A percentile compares a stretch with the other conserved stretches of the same genome.
Evolutionary conservation across 805 yeast genomes (phyloP).

Genomic region (Wickerhamomyces chaumierensis): DNA sequence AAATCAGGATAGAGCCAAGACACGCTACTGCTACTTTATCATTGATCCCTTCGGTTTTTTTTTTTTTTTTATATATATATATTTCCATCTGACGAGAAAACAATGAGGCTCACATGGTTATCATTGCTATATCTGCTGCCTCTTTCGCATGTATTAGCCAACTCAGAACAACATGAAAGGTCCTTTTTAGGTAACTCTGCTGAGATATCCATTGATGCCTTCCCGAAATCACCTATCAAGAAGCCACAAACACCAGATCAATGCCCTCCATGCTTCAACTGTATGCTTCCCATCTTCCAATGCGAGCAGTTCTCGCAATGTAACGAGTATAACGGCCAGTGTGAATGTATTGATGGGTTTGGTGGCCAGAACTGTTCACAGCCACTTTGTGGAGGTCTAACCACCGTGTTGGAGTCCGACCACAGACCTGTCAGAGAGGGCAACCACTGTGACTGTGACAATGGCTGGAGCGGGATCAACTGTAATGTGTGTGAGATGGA

Average conservation of each 20-base stretch:
- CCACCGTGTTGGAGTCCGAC: constrained; percentile 37
- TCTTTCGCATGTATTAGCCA: background rate
- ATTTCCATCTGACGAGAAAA: too few relatives aligned
- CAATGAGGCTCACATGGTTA: background rate
- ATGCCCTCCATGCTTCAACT: constrained; percentile 92
- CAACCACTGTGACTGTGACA: constrained; percentile 54
- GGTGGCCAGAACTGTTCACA: constrained; percentile 88
- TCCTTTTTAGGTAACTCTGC: background rate
- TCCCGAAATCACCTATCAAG: background rate
- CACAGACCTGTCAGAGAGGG: constrained; percentile 49
- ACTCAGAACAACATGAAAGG: too few relatives aligned
- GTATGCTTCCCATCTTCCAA: constrained; percentile 81
- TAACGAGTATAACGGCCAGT: constrained; percentile 77
- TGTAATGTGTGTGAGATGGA: constrained; percentile 79
- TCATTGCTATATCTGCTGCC: background rate
- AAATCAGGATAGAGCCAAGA: too few relatives aligned
- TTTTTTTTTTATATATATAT: too few relatives aligned
- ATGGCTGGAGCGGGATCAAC: constrained; percentile 92
- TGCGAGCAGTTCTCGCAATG: constrained; percentile 89
- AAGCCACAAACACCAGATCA: constrained; percentile 17
- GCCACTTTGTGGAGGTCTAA: constrained; percentile 78
- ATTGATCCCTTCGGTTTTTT: too few relatives aligned
- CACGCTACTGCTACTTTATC: too few relatives aligned
- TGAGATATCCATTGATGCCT: background rate
- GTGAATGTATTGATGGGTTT: constrained; percentile 87